These are phyloP conservation scores for Naganishia onofrii DNA, from an alignment of 768 basidiomycete species.

Conservation along the genomic window DNA sequence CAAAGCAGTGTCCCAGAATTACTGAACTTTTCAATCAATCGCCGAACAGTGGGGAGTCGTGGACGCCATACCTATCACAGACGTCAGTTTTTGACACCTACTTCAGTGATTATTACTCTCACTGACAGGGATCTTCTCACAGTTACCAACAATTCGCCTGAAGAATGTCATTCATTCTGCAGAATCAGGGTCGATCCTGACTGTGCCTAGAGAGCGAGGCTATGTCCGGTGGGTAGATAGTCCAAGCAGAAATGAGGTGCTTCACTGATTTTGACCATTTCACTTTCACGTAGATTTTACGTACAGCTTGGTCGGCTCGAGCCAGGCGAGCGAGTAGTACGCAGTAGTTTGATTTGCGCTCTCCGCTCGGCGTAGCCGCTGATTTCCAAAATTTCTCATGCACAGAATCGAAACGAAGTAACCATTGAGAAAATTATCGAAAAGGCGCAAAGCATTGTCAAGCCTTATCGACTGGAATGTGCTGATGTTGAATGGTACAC, in stretches of 20 bases:
- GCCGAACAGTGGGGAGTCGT: slow-evolving; percentile 25
- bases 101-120: background rate
- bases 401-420: slow-evolving; percentile 21
- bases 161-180: slow-evolving; percentile 32
- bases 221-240: slow-evolving; percentile 27
- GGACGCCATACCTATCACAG: slow-evolving; percentile 25
- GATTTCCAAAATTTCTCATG: background rate
- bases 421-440: slow-evolving; percentile 34
- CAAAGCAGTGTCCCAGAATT: background rate
- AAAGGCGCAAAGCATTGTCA: slow-evolving; percentile 33
- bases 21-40: background rate
- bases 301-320: slow-evolving; percentile 21
- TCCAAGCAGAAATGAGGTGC: background rate
- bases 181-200: slow-evolving; percentile 24
- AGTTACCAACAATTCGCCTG: slow-evolving; percentile 26
- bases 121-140: too few relatives aligned
- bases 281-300: slow-evolving; percentile 7
- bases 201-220: slow-evolving; percentile 29
- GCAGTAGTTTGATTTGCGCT: background rate
- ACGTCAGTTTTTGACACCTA: slow-evolving; percentile 9
- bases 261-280: background rate
- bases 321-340: slow-evolving; percentile 24
- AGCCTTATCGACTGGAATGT: slow-evolving; percentile 38
- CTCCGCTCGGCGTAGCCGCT: background rate
- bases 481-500: slow-evolving; percentile 41